Evolutionary conservation across 306 rosid genomes (phyloP), one percentile per base, ranked within the genome.

Genomic region (Cicer pinnatifidum): DNA sequence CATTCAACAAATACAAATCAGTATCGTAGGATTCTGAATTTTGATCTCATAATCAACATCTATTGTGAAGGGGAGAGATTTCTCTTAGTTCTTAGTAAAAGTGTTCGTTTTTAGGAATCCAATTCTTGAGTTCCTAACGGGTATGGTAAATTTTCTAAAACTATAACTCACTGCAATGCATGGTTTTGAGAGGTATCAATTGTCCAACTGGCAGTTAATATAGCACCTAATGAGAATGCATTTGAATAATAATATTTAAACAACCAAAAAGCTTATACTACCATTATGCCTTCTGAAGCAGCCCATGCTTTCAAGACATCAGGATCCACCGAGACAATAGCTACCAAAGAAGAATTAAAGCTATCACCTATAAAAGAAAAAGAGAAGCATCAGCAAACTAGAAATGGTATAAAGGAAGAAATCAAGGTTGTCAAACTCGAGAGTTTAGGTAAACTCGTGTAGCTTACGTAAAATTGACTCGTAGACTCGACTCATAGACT

Each of bases 221-320:
- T 6, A 8, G 71, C 44, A 8, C 40, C 74, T 33, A 67, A 45
- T 10, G 33, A 50, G 61, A 61, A 16, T 47, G 33, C 41, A 44
- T 35, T 20, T 44, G 76, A 80, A 50, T 16, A 20, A 57, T 11
- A 62, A 67, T 33, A 71, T 70, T 71, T 75, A 70, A 20, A 57
- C 16, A 64, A 79, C 9, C 73, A 73, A 58, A 48, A 23, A 45
- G 33, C 47, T 45, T 59, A 46, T 71, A 59, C 16, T 84, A 85
- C 99, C 99, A 62, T 69, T 67, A 95, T 75, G 82, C 97, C 92
- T 86, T 84, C 85, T 20, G 91, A 86, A 82, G 85, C 84, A 59
- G 97, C 99, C 97, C 99, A 95, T 54, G 88, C 88, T 85, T 86
- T 84, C 69, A 95, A 81, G 20, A 79, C 76, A 81, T 90, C 99